Evolutionary conservation across 2,329 filamentous ascomycete genomes (phyloP).

Genomic region (Cordyceps tenuipes): DNA sequence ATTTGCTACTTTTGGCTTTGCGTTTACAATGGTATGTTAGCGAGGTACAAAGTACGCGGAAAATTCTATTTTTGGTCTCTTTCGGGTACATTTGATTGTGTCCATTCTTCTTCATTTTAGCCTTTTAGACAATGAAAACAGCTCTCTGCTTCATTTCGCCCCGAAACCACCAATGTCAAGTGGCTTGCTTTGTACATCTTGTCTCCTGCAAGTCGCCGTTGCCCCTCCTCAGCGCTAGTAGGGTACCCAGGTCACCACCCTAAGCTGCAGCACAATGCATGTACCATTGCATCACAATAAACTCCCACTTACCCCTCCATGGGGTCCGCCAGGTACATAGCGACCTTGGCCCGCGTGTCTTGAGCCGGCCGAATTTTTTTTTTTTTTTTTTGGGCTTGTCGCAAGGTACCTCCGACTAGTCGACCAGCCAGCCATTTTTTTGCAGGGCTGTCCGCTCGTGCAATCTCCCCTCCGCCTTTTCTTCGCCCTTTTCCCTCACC

Average conservation of each 20-base stretch:
- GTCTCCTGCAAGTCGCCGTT: not conserved
- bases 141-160: not conserved
- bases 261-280: not conserved
- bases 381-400: not conserved
- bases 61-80: too few species aligned
- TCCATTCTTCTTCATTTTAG: not conserved
- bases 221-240: conserved; percentile 4
- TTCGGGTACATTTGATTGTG: not conserved
- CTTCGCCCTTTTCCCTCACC: conserved; percentile 3
- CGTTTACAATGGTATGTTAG: not conserved
- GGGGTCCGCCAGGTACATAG: not conserved
- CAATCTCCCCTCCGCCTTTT: conserved; percentile 9
- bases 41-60: not conserved
- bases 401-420: conserved; percentile 2
- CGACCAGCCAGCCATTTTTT: not conserved
- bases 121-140: not conserved
- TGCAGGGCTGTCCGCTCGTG: not conserved
- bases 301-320: conserved; percentile 7
- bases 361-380: conserved; percentile 3
- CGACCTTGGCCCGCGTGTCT: not conserved
- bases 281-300: not conserved
- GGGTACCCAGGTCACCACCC: not conserved
- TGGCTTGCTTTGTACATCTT: not conserved
- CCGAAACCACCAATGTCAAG: conserved; percentile 1
- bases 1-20: not conserved